These are phyloP conservation scores for Vaccinium vitisidaea DNA, from an alignment of 148 eudicot species.

Conservation along the genomic window DNA sequence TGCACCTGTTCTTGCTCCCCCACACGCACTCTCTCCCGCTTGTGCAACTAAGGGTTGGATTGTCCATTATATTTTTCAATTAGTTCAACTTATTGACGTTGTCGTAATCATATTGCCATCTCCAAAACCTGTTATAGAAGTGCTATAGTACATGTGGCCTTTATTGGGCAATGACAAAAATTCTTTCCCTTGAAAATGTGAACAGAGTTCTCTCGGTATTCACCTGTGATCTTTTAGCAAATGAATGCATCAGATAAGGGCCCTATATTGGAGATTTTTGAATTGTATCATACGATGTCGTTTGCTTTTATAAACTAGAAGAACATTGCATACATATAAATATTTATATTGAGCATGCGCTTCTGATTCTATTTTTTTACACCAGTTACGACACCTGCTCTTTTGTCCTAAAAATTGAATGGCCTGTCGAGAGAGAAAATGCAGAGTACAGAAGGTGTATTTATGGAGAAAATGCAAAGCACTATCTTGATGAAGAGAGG, in stretches of 20 bases:
- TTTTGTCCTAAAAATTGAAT: neutral
- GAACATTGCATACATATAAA: neutral
- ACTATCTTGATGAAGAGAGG: neutral
- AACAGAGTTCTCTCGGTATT: neutral
- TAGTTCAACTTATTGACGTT: neutral
- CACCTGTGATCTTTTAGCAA: neutral
- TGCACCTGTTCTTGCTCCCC: neutral
- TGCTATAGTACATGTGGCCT: neutral
- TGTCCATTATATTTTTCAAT: neutral
- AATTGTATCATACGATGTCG: neutral
- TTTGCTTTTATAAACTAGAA: neutral
- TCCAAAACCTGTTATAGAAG: neutral
- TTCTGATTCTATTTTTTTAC: neutral
- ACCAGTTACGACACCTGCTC: neutral
- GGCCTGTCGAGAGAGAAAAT: neutral
- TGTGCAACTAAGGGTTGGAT: neutral
- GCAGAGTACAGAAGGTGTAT: neutral
- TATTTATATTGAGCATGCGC: too few relatives aligned
- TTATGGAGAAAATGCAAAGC: neutral
- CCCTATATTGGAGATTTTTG: neutral
- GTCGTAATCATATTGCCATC: neutral
- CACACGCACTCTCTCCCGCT: neutral
- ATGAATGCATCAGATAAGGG: neutral
- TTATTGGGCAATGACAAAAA: neutral
- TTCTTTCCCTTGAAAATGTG: neutral